Evolutionary conservation across 208 protist genomes (phyloP), one percentile per base, ranked within the genome.

Genomic region (Wallacemonas sp.): DNA sequence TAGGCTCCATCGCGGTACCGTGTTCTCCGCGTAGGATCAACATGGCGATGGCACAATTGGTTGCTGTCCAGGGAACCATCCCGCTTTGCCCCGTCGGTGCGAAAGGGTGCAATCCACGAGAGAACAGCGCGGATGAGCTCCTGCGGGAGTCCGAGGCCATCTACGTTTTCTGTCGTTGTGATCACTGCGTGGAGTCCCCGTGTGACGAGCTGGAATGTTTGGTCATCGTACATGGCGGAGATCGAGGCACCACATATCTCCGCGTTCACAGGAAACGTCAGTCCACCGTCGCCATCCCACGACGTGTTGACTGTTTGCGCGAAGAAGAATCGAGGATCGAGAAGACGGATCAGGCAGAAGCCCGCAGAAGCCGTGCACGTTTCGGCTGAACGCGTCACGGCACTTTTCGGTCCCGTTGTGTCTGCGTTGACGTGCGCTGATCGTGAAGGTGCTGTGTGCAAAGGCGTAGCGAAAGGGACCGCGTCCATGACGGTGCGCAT

Each of bases 121-220:
- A 56, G 51, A 5, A 91, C 56, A 22, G 41, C 26, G 14, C 64
- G 54, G 26, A 93, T 88, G 8, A 90, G 59, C 67, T 90, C 80
- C n/a, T 39, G 53, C 0, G 86, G 86, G 17, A 93, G 59, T 0
- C 72, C 22, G n/a, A 92, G 12, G 11, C 34, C 19, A 1, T 72
- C 62, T 1, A 75, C 72, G n/a, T 75, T 62, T 22, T 62, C 59
- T 8, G 58, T 54, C 9, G 72, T 79, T 17, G 68, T 55, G 19
- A 90, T 54, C 2, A 82, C 39, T 1, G 60, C 70, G 27, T 34
- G 62, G 46, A 81, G 75, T 49, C 63, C 54, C 12, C 33, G 22
- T 28, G 55, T 46, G 12, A 82, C 1, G 14, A 81, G 65, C 0
- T 66, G 19, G 27, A 64, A 81, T 41, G 36, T 45, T 1, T 54